Conservation (phyloP, 345 rosid species). For the Clarkia xantiana region DNA sequence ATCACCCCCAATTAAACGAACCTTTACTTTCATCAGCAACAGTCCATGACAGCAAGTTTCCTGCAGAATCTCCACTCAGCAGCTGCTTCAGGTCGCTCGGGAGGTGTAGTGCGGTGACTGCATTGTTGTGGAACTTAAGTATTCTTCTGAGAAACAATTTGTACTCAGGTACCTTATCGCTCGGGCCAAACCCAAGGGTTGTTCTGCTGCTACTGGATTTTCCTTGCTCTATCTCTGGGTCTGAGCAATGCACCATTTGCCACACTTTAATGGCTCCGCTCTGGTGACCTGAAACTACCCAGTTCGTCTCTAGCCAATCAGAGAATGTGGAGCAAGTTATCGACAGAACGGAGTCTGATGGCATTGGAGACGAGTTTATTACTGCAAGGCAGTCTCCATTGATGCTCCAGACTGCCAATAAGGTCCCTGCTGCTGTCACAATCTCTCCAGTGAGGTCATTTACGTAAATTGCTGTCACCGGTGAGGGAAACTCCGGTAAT, state of each 20-base stretch:
- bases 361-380: slow-evolving; percentile 81
- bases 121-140: slow-evolving; percentile 71
- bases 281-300: slow-evolving; percentile 98
- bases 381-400: slow-evolving; percentile 95
- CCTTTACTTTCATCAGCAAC: slow-evolving; percentile 62
- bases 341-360: slow-evolving; percentile 84
- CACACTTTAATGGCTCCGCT: slow-evolving; percentile 97
- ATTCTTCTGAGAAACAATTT: slow-evolving; percentile 69
- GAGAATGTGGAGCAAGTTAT: slow-evolving; percentile 73
- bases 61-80: slow-evolving; percentile 80
- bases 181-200: slow-evolving; percentile 46
- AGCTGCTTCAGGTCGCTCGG: slow-evolving; percentile 80
- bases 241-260: slow-evolving; percentile 77
- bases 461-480: slow-evolving; percentile 80
- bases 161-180: slow-evolving; percentile 58
- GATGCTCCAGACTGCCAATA: slow-evolving; percentile 95
- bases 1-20: slow-evolving; percentile 48
- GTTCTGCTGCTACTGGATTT: slow-evolving; percentile 30
- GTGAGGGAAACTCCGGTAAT: slow-evolving; percentile 74
- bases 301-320: slow-evolving; percentile 85
- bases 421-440: slow-evolving; percentile 86
- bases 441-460: slow-evolving; percentile 93
- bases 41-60: slow-evolving; percentile 85
- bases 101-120: slow-evolving; percentile 77
- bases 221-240: slow-evolving; percentile 23